phyloP scores from a whole-genome alignment of 345 rosid species.

The Lepidium aucheri region DNA sequence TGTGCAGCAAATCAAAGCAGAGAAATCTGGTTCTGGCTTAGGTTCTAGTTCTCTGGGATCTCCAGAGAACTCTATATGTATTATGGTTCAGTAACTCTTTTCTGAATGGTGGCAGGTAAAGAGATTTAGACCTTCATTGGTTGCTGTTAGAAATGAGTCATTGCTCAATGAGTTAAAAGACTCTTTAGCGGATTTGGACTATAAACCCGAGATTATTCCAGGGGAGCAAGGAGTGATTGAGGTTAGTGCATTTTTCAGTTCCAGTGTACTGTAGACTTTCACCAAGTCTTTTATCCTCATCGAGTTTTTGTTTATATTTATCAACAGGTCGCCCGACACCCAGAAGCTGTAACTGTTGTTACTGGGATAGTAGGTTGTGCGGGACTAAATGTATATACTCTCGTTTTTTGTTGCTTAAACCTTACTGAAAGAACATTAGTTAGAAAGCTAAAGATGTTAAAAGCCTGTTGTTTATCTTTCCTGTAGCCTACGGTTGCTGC shows the following conservation, averaged over 20 bases:
- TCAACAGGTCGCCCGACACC: conserved; percentile 86
- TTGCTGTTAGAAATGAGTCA: conserved; percentile 73
- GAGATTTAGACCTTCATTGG: conserved; percentile 80
- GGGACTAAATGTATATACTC: conserved; percentile 60
- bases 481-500: conserved; percentile 92
- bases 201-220: conserved; percentile 85
- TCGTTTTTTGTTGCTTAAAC: background rate
- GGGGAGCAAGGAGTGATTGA: conserved; percentile 92
- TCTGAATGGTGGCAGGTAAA: conserved; percentile 46
- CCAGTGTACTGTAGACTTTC: background rate
- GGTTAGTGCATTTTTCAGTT: conserved; percentile 26
- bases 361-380: conserved; percentile 99
- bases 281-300: background rate
- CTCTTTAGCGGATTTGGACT: conserved; percentile 70
- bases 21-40: background rate
- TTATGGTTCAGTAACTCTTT: background rate
- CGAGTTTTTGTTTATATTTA: conserved; percentile 1
- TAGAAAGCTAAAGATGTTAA: background rate
- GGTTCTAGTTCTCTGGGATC: background rate
- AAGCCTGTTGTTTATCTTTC: background rate
- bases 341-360: conserved; percentile 83
- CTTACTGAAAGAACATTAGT: background rate
- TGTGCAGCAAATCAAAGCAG: background rate
- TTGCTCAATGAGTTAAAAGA: conserved; percentile 66
- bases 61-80: background rate